phyloP scores from a whole-genome alignment of 108 stramenopile genomes.

The Cylindrotheca closterium region DNA sequence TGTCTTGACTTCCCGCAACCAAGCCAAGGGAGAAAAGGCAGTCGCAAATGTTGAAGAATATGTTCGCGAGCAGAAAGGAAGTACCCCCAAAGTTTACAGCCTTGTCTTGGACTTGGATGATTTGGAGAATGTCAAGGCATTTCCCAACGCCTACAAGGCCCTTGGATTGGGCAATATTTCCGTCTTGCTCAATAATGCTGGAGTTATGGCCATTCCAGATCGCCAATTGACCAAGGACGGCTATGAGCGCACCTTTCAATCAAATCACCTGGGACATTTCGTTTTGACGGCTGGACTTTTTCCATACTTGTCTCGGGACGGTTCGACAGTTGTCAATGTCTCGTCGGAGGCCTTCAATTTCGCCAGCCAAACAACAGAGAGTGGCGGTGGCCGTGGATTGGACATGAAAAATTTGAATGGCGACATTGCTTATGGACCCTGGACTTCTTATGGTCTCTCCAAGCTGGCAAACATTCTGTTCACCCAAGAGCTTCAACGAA shows the following conservation, averaged over 20 bases:
- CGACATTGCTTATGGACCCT: conserved; percentile 59
- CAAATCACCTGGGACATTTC: conserved; percentile 90
- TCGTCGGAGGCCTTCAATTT: conserved; percentile 58
- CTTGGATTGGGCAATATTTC: conserved; percentile 43
- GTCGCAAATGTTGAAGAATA: conserved; percentile 54
- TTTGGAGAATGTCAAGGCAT: conserved; percentile 56
- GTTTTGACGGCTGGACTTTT: conserved; percentile 62
- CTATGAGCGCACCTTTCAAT: conserved; percentile 77
- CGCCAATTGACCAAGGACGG: conserved; percentile 74
- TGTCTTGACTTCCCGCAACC: conserved; percentile 60
- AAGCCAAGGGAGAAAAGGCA: conserved; percentile 53
- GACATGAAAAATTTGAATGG: conserved; percentile 68
- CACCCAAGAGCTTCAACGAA: conserved; percentile 71
- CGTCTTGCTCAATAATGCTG: conserved; percentile 87
- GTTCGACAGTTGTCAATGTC: conserved; percentile 71
- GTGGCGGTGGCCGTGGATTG: conserved; percentile 26
- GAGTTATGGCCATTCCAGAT: conserved; percentile 85
- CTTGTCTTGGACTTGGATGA: conserved; percentile 61
- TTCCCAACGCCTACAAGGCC: conserved; percentile 29
- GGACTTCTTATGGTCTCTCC: conserved; percentile 66
- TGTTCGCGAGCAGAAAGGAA: conserved; percentile 23
- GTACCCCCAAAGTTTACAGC: conserved; percentile 40
- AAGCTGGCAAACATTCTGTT: conserved; percentile 85
- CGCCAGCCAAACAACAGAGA: no score
- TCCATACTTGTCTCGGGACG: conserved; percentile 41